A percentile compares a stretch with the other conserved stretches of the same genome.
These are phyloP conservation scores for Rosellinia necatrix DNA, from an alignment of 2,329 filamentous ascomycete genomes.

Conservation along the genomic window DNA sequence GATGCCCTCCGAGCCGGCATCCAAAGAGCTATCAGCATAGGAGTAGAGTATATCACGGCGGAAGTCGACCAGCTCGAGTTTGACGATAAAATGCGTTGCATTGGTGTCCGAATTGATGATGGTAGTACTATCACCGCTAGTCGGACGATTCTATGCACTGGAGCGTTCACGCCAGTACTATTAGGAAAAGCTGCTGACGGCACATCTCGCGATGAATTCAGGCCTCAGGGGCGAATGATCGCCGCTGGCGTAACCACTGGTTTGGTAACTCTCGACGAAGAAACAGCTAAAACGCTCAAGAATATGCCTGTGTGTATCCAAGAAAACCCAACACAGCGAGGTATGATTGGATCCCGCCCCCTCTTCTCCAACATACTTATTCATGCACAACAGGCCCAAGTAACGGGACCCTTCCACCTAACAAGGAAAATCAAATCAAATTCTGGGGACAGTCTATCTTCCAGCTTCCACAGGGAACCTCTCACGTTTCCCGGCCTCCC, in stretches of 20 bases:
- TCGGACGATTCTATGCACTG: slow-evolving; percentile 52
- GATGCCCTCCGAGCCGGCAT: slow-evolving; percentile 55
- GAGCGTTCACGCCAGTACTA: slow-evolving; percentile 55
- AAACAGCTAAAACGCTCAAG: slow-evolving; percentile 24
- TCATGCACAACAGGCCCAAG: slow-evolving; percentile 51
- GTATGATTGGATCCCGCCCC: slow-evolving; percentile 11
- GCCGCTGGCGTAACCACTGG: slow-evolving; percentile 55
- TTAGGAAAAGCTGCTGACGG: slow-evolving; percentile 48
- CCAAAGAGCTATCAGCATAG: slow-evolving; percentile 50
- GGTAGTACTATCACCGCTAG: slow-evolving; percentile 48
- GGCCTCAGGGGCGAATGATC: slow-evolving; percentile 52
- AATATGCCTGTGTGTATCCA: slow-evolving; percentile 37
- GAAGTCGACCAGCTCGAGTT: slow-evolving; percentile 51
- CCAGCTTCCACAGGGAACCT: slow-evolving; percentile 56
- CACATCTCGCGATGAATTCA: slow-evolving; percentile 49
- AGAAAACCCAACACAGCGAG: slow-evolving; percentile 33
- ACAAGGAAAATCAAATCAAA: slow-evolving; percentile 55
- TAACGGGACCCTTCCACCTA: slow-evolving; percentile 62
- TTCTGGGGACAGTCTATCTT: slow-evolving; percentile 68
- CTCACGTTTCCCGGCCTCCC: slow-evolving; percentile 63
- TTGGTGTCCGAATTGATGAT: slow-evolving; percentile 49
- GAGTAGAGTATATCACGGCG: slow-evolving; percentile 56
- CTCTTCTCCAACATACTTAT: neutral
- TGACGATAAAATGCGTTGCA: slow-evolving; percentile 39
- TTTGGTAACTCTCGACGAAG: slow-evolving; percentile 32